A percentile compares a stretch with the other conserved stretches of the same genome.
Conservation (phyloP, 2,329 filamentous ascomycete species). For the Pyricularia grisea region DNA sequence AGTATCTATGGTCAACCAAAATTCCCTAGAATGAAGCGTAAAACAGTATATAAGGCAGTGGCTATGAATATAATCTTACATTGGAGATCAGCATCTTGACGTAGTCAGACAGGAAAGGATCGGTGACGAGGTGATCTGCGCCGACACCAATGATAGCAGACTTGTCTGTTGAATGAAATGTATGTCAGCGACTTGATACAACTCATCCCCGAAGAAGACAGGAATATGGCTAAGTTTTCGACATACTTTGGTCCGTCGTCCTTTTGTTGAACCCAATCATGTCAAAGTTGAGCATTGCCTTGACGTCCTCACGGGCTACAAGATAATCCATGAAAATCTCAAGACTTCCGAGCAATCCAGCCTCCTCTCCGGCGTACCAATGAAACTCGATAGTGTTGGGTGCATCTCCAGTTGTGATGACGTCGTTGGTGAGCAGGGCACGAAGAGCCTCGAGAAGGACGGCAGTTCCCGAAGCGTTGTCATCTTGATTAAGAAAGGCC, state of each 20-base stretch:
- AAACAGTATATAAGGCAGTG: neutral
- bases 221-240: neutral
- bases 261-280: constrained; percentile 69
- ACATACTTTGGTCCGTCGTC: neutral
- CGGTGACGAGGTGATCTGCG: constrained; percentile 70
- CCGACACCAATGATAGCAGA: constrained; percentile 27
- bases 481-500: constrained; percentile 41
- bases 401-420: constrained; percentile 61
- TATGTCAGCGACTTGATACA: neutral
- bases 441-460: constrained; percentile 89
- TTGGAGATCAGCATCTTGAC: constrained; percentile 44
- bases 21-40: constrained; percentile 40
- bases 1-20: neutral
- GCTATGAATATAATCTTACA: no score
- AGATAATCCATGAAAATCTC: constrained; percentile 81
- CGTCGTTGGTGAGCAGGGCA: constrained; percentile 64
- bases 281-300: constrained; percentile 97
- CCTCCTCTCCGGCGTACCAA: constrained; percentile 90
- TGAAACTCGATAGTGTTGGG: constrained; percentile 91
- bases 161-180: neutral
- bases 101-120: constrained; percentile 88
- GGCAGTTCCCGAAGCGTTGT: constrained; percentile 86
- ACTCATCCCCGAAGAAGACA: neutral
- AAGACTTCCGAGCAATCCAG: constrained; percentile 77
- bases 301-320: constrained; percentile 62